Base-by-base conservation (phyloP, 805 yeast genomes). In the Huiozyma naganishii region DNA sequence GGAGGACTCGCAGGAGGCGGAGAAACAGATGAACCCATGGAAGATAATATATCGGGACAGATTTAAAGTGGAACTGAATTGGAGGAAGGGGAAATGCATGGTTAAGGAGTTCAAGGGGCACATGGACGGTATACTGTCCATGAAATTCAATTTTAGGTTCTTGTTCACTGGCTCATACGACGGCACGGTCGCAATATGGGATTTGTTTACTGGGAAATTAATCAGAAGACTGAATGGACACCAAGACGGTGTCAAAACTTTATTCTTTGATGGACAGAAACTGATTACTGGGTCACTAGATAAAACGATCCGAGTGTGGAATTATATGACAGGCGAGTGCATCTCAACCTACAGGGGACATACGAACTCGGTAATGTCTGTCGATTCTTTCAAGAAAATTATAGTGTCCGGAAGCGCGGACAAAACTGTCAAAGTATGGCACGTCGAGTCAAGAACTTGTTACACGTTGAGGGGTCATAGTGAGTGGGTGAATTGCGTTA, bases 391-490 rank as follows among this genome's bases (percentile, higher is more conserved):
- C 49, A 77, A 76, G 50, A 86, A 85, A 55, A 71, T 86, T 29
- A 88, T 92, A 56, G 97, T 88, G 1, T 80, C 92, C 7, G 98
- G 97, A 0, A 80, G 94, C 32, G 95, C 95, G 0, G 98, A 92
- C 65, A 74, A 77, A 49, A 87, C 95, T 0, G 83, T 92, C 43
- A 87, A 88, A 62, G 89, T 92, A 10, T 92, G 98, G 98, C 94
- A 92, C 61, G 95, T 92, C 39, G 95, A 85, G 59, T 78, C 88
- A 6, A 73, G 95, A 65, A 84, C 95, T 0, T 92, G 97, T 58
- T 86, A 83, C 63, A 88, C 97, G 0, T 70, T 92, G 46, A 72
- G 96, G 36, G 98, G 98, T 6, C 98, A 92, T 61, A 74, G 83
- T 0, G 97, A 85, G 52, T 81, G 94, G 79, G 96, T 92, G 13